Conservation (phyloP, 2,329 filamentous ascomycete genomes). For the Aspergillus luchuensis region DNA sequence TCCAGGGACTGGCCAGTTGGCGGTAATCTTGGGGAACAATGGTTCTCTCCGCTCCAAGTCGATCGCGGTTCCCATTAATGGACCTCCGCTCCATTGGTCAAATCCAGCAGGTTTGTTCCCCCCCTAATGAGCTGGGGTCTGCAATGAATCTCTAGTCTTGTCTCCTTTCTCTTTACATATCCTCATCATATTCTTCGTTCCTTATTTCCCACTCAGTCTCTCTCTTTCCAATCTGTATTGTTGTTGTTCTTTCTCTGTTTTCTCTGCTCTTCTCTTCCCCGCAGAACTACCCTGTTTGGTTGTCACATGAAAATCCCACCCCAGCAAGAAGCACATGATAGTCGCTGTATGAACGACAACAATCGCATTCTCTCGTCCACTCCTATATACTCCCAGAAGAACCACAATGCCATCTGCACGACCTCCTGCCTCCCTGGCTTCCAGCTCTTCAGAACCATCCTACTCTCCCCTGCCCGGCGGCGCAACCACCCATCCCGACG, state of each 20-base stretch:
- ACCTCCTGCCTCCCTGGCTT: slow-evolving; percentile 23
- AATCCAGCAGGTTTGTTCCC: background rate
- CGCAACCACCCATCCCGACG: slow-evolving; percentile 30
- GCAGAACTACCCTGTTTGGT: slow-evolving; percentile 3
- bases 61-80: slow-evolving; percentile 1
- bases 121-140: background rate
- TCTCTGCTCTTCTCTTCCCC: background rate
- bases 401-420: slow-evolving; percentile 31
- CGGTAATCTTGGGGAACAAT: background rate
- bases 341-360: slow-evolving; percentile 4
- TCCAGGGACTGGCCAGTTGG: slow-evolving; percentile 5
- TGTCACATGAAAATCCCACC: slow-evolving; percentile 20
- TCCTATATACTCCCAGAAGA: slow-evolving; percentile 5
- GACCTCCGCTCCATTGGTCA: background rate
- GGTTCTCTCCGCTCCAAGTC: background rate
- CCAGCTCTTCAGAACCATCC: slow-evolving; percentile 29
- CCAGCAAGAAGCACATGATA: slow-evolving; percentile 6
- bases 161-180: background rate
- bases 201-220: background rate
- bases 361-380: slow-evolving; percentile 9
- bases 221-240: background rate
- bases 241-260: background rate
- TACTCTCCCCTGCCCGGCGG: slow-evolving; percentile 25
- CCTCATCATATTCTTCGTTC: background rate
- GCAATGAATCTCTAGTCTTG: background rate